Percentiles rank a stretch among this genome's conserved stretches.
Evolutionary conservation across 1,139 yeast genomes (phyloP).

Genomic region (Zygosaccharomyces pseudobailii): DNA sequence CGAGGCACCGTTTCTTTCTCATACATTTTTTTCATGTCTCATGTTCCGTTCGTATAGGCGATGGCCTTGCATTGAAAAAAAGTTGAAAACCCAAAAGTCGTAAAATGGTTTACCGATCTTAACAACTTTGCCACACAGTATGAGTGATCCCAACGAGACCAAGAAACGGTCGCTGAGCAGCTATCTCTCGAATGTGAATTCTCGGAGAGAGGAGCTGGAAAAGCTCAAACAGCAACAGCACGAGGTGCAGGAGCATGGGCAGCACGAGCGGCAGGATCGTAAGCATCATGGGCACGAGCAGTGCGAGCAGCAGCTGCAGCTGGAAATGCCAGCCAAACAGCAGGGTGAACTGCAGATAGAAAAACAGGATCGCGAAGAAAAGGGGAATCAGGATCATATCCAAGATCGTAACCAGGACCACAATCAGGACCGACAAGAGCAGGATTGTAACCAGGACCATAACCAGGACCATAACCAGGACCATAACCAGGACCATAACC

Average conservation of each 20-base stretch:
- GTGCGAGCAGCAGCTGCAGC: not conserved
- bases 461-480: no score
- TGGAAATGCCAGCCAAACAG: no score
- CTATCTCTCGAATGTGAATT: conserved; percentile 33
- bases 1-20: not conserved
- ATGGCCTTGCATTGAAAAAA: not conserved
- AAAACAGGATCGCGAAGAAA: no score
- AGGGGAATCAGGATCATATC: no score
- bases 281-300: not conserved
- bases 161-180: conserved; percentile 34
- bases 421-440: no score
- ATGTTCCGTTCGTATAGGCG: not conserved
- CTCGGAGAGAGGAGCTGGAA: conserved; percentile 31
- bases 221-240: conserved; percentile 13
- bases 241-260: not conserved
- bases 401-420: no score
- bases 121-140: not conserved
- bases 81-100: not conserved
- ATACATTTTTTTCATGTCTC: not conserved
- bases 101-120: not conserved
- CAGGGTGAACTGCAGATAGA: not conserved
- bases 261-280: not conserved
- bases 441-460: no score
- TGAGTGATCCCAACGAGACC: conserved; percentile 3
- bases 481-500: no score